Evolutionary conservation across 331 rosid species (phyloP), one percentile per base, ranked within the genome.

Genomic region (Cucumis variabilis): DNA sequence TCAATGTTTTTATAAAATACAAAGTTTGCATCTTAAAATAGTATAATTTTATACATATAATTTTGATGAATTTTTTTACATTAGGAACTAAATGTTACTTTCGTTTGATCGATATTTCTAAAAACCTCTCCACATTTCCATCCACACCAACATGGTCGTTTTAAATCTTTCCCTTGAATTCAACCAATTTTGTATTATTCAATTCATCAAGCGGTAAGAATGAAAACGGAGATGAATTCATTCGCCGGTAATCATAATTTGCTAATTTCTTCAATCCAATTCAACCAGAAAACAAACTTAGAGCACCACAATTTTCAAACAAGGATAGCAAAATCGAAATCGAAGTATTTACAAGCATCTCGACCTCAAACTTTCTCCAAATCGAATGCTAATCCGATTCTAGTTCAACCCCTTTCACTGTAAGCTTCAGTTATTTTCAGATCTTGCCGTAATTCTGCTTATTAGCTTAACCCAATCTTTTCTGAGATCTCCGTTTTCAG

Each of bases 271-370:
- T 60, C 71, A 81, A 58, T 50, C 1, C 30, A 27, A 60, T 60
- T 30, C 83, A 48, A 15, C 14, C 41, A 3, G 33, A 25, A 82
- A 10, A 11, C 4, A 19, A 15, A 46, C 24, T 28, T 2, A 30
- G 28, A 33, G 23, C 62, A 62, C 2, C 55, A 30, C 2, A 33
- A 33, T 60, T 82, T 30, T 20, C 50, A 21, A 82, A 60, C 72
- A 60, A 82, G 23, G 55, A 81, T 60, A 25, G 37, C 70, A 30
- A 58, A 81, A 81, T 30, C 20, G 53, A 81, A 80, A 80, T 68
- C 67, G 48, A 53, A 76, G 0, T 28, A 55, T 15, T 80, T 55
- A 16, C 69, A 41, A 27, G 12, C 19, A 17, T 80, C 28, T 80
- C 27, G 51, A 30, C 25, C 85, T 60, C 70, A 81, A 81, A 81